Conservation (phyloP, 768 basidiomycete species). For the Lepiota brunneoincarnata region DNA sequence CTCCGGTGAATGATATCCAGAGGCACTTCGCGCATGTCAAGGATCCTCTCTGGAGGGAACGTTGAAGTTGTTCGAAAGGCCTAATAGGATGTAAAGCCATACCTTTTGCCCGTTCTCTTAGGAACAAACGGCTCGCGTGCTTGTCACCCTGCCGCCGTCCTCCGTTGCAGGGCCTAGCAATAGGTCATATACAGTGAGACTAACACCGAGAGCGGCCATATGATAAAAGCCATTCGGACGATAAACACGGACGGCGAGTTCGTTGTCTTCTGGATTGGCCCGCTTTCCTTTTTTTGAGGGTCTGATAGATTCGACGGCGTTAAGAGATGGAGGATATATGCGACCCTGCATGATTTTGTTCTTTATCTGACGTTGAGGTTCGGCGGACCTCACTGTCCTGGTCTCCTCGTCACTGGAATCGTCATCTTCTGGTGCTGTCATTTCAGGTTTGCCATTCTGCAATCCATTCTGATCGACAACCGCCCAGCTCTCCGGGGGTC, state of each 20-base stretch:
- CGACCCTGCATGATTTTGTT: background rate
- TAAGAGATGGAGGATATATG: background rate
- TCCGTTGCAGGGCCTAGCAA: constrained; percentile 58
- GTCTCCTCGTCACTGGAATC: constrained; percentile 30
- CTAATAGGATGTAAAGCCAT: constrained; percentile 18
- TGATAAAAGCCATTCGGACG: constrained; percentile 71
- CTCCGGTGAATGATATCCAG: constrained; percentile 81
- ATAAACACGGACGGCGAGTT: constrained; percentile 73
- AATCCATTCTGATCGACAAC: constrained; percentile 49
- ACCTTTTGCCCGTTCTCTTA: constrained; percentile 79
- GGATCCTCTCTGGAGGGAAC: constrained; percentile 64
- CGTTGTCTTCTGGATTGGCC: background rate
- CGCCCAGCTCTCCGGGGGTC: constrained; percentile 75
- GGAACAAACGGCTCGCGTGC: constrained; percentile 57
- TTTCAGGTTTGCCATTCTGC: constrained; percentile 22
- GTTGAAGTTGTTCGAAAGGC: constrained; percentile 2
- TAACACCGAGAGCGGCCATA: constrained; percentile 59
- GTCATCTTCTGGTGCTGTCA: constrained; percentile 29
- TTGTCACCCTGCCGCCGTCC: constrained; percentile 48
- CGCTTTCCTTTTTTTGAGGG: constrained; percentile 4
- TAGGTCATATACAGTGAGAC: constrained; percentile 68
- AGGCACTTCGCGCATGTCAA: constrained; percentile 80
- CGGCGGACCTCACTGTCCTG: background rate
- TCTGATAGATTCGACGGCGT: constrained; percentile 1
- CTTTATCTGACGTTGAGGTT: constrained; percentile 9